phyloP scores from a whole-genome alignment of 495 filamentous ascomycete species.

The Talaromyces proteolyticus region DNA sequence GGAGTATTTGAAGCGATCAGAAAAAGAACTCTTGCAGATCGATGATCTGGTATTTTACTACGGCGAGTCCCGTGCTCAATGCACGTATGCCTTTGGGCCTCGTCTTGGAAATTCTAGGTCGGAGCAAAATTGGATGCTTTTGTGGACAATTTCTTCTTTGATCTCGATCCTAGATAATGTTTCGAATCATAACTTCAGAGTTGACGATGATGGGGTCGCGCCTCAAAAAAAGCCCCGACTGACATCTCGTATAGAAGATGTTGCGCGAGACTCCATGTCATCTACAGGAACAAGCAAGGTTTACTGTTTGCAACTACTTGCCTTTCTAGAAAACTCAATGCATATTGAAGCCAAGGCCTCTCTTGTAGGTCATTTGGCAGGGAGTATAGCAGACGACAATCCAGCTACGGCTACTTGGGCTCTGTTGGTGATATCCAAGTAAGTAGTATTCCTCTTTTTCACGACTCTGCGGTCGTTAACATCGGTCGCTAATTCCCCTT shows the following conservation, averaged over 20 bases:
- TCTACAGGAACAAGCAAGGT: constrained; percentile 49
- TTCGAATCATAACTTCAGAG: constrained; percentile 4
- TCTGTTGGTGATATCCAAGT: constrained; percentile 61
- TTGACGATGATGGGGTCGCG: constrained; percentile 12
- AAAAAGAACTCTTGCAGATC: constrained; percentile 66
- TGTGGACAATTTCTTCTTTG: constrained; percentile 34
- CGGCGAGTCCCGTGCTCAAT: constrained; percentile 12
- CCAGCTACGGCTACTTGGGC: constrained; percentile 53
- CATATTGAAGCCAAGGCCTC: constrained; percentile 33
- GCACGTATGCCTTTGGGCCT: constrained; percentile 26
- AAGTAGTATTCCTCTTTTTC: constrained; percentile 7
- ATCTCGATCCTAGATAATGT: constrained; percentile 24
- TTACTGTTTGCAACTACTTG: constrained; percentile 71
- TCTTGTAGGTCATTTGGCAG: constrained; percentile 40
- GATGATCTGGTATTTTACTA: constrained; percentile 62
- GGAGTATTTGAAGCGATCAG: constrained; percentile 67
- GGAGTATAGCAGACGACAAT: constrained; percentile 52
- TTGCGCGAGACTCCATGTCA: constrained; percentile 55
- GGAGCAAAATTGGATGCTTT: constrained; percentile 42
- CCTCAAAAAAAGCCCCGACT: constrained; percentile 58
- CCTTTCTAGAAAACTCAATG: constrained; percentile 52
- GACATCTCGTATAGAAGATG: constrained; percentile 48
- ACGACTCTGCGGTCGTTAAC: not conserved
- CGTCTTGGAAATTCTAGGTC: constrained; percentile 34
- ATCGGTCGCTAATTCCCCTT: not conserved